Evolutionary conservation across 176 grass and related monocot species (phyloP), one percentile per base, ranked within the genome.

Genomic region (Bonia amplexicaulis): DNA sequence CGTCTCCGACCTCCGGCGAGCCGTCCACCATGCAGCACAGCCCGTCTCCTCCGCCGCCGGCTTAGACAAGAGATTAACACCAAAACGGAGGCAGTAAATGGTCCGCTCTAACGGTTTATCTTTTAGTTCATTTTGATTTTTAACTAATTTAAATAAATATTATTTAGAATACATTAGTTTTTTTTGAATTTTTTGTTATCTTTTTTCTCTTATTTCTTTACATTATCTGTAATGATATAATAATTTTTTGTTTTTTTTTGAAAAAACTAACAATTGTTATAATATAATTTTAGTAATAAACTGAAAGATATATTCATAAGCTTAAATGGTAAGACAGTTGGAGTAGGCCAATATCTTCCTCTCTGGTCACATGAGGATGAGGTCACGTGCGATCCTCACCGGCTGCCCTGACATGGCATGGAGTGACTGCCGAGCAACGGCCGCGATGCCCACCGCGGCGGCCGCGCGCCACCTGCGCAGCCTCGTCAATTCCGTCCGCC

Each of bases 371-470:
- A 47, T 81, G 88, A 63, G 7, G 12, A 47, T 81, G 88, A 63
- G 7, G 12, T 33, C 85, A 91, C 49, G 76, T 87, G 85, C 52
- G 58, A 63, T 52, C 73, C 79, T 82, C 79, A 20, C 47, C 63
- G 15, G 48, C 70, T 39, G 85, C 20, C 69, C 67, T 33, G 70
- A 31, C 71, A 64, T 41, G 77, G 62, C 72, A 53, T 80, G 73
- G 31, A 33, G 31, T 33, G 64, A 27, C 71, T 27, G 62, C 4
- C 55, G 69, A 37, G 57, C 57, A n/a, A 2, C 60, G 48, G 61
- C 85, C 80, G 85, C 41, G 81, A 91, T 91, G 85, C 89, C 63
- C 76, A 76, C 52, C 81, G 85, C 85, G 69, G 76, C 69, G 80
- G 80, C 69, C 80, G 85, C 71, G 47, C 80, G 20, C 51, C 89